These are phyloP conservation scores for Trichophyton verrucosum DNA, from an alignment of 2,329 filamentous ascomycete genomes.

Conservation along the genomic window DNA sequence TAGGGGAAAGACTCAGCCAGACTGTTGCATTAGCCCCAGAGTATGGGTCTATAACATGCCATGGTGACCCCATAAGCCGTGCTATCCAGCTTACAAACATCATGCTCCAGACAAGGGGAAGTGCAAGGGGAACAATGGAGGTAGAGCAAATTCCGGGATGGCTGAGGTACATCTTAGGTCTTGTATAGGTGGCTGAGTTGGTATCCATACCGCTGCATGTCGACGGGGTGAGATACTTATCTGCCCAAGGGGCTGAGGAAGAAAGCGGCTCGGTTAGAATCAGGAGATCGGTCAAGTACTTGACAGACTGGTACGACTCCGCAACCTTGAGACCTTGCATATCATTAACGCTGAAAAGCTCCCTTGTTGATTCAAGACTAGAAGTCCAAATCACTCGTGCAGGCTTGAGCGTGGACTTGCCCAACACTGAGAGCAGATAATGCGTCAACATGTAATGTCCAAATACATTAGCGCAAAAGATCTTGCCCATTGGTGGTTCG, in stretches of 20 bases:
- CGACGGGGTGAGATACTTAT: constrained; percentile 39
- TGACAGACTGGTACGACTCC: constrained; percentile 70
- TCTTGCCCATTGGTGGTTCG: constrained; percentile 57
- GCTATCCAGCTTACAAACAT: constrained; percentile 54
- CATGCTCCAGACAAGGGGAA: constrained; percentile 59
- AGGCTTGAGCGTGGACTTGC: constrained; percentile 28
- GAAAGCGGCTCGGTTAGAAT: constrained; percentile 61
- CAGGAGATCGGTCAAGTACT: constrained; percentile 75
- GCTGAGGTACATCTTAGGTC: constrained; percentile 59
- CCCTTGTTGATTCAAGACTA: constrained; percentile 57
- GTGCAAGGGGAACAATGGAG: constrained; percentile 61
- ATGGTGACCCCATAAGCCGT: constrained; percentile 71
- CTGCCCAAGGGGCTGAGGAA: constrained; percentile 45
- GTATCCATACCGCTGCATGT: constrained; percentile 21
- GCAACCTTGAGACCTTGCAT: constrained; percentile 56
- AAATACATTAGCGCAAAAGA: constrained; percentile 88
- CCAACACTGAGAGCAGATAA: constrained; percentile 62
- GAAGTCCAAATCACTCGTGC: constrained; percentile 78
- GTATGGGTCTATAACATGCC: constrained; percentile 72
- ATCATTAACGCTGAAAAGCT: constrained; percentile 53
- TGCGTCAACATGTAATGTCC: constrained; percentile 87
- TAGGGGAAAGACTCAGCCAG: constrained; percentile 61
- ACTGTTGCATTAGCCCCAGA: constrained; percentile 61
- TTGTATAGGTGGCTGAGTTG: constrained; percentile 14
- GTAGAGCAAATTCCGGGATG: constrained; percentile 85